Percentiles rank a stretch among this genome's conserved stretches.
Conservation (phyloP, 106 monocot species). For the Alisma plantagoaquatica region DNA sequence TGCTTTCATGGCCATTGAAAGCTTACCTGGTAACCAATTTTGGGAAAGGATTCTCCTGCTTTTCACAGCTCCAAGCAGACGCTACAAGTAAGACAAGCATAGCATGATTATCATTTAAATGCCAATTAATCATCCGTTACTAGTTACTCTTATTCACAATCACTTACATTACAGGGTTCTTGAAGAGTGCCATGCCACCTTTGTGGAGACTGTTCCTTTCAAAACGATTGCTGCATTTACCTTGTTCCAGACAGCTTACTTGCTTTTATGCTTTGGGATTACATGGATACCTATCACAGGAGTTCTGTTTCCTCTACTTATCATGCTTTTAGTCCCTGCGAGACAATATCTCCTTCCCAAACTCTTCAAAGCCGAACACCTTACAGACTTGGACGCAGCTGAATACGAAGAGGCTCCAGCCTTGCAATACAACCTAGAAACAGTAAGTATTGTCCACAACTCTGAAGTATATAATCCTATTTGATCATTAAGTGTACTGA, state of each 20-base stretch:
- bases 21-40: constrained; percentile 91
- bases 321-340: constrained; percentile 78
- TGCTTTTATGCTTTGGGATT: constrained; percentile 62
- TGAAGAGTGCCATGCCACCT: constrained; percentile 73
- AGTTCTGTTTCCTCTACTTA: constrained; percentile 74
- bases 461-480: not conserved
- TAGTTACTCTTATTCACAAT: too few relatives aligned
- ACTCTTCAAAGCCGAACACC: constrained; percentile 72
- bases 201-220: constrained; percentile 84
- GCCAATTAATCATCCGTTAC: not conserved
- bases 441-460: constrained; percentile 12
- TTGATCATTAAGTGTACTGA: not conserved
- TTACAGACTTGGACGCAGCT: constrained; percentile 72
- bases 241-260: constrained; percentile 55
- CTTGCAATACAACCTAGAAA: constrained; percentile 30
- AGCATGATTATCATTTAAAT: not conserved
- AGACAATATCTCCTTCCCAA: constrained; percentile 71
- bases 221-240: constrained; percentile 61
- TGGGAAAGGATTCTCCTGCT: constrained; percentile 84
- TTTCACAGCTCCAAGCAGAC: constrained; percentile 72
- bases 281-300: constrained; percentile 83
- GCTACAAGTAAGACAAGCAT: constrained; percentile 49
- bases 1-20: constrained; percentile 91
- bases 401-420: constrained; percentile 78
- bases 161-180: constrained; percentile 34